Percentiles rank a stretch among this genome's conserved stretches.
Evolutionary conservation across 257 asterid genomes (phyloP).

Genomic region (Lycium barbarum): DNA sequence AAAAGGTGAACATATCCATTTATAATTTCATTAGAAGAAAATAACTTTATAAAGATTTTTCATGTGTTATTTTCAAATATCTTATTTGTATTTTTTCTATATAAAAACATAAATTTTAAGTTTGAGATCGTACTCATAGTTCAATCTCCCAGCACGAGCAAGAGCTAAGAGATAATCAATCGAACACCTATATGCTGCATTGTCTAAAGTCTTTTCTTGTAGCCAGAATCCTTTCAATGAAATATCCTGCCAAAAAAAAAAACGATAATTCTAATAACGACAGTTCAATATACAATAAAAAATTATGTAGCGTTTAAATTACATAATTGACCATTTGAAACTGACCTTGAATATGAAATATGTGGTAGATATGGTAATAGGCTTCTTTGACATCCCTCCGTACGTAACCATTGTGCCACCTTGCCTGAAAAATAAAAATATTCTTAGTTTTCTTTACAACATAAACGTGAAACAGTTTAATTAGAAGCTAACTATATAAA

Average conservation of each 20-base stretch:
- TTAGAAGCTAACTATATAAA: not conserved
- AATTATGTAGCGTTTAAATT: no score
- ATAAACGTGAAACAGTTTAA: not conserved
- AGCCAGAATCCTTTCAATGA: slow-evolving; percentile 87
- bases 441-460: not conserved
- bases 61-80: no score
- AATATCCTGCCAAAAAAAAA: slow-evolving; percentile 53
- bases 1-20: no score
- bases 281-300: not conserved
- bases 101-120: no score
- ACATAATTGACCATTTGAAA: not conserved
- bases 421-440: slow-evolving; percentile 48
- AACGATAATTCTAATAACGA: not conserved
- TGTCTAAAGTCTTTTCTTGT: slow-evolving; percentile 65
- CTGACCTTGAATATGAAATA: slow-evolving; percentile 83
- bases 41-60: no score
- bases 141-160: slow-evolving; percentile 64
- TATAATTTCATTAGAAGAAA: no score
- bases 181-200: slow-evolving; percentile 64
- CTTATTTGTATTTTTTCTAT: no score
- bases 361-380: slow-evolving; percentile 77
- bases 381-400: slow-evolving; percentile 96
- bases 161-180: slow-evolving; percentile 74
- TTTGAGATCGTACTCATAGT: slow-evolving; percentile 62
- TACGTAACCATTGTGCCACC: slow-evolving; percentile 96